These are phyloP conservation scores for Buxus sempervirens DNA, from an alignment of 164 flowering plant species.

Conservation along the genomic window DNA sequence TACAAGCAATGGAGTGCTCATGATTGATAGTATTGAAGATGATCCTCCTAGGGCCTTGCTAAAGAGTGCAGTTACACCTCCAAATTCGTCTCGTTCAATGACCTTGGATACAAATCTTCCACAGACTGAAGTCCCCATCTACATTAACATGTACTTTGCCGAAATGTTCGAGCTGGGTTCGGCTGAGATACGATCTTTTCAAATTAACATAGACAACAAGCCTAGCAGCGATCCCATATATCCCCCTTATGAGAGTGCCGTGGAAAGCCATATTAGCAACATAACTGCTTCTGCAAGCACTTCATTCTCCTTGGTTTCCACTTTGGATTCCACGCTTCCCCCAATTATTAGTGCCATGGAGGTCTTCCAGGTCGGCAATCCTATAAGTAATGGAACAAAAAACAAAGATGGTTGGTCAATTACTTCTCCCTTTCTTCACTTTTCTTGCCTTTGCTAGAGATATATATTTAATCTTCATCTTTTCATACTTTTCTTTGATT, in stretches of 20 bases:
- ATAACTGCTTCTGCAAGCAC: conserved; percentile 22
- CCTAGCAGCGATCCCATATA: conserved; percentile 16
- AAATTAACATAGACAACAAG: conserved; percentile 11
- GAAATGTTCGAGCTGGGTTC: conserved; percentile 21
- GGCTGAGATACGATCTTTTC: conserved; percentile 19
- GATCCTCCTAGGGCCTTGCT: conserved; percentile 29
- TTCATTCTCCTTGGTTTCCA: conserved; percentile 19
- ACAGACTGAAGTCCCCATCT: conserved; percentile 1
- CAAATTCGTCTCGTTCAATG: not conserved
- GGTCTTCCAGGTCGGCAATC: conserved; percentile 19
- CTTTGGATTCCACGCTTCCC: conserved; percentile 32
- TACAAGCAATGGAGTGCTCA: conserved; percentile 6
- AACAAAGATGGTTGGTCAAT: conserved; percentile 31
- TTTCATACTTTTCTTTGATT: too few relatives aligned
- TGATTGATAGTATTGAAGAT: conserved; percentile 9
- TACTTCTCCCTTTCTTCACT: too few relatives aligned
- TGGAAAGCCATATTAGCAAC: conserved; percentile 10
- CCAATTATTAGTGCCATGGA: conserved; percentile 55
- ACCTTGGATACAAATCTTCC: not conserved
- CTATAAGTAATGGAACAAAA: conserved; percentile 29
- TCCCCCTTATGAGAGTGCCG: conserved; percentile 29
- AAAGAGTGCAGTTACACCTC: conserved; percentile 17
- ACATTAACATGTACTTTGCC: conserved; percentile 34
- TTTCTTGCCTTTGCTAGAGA: too few relatives aligned
- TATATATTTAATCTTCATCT: too few relatives aligned